Evolutionary conservation across 1,284 basidiomycete species (phyloP), one percentile per base, ranked within the genome.

Genomic region (Malassezia pachydermatis): DNA sequence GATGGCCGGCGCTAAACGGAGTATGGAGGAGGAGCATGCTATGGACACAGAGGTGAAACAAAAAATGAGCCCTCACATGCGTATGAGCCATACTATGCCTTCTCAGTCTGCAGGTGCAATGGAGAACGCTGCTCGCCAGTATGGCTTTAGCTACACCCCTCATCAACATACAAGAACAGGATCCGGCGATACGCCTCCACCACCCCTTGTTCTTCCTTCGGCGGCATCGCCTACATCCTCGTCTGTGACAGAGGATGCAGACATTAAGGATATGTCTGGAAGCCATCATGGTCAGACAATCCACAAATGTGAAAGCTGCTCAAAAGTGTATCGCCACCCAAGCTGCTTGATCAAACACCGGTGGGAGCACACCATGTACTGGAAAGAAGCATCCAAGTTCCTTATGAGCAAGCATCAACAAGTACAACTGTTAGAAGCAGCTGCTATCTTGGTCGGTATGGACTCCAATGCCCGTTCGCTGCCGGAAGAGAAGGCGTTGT

Each of bases 331-430:
- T 73, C 82, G 88, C 40, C 89, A 95, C 70, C 89, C 88, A 3
- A 87, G 84, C 17, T 94, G 89, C 73, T 77, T 95, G 41, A 86
- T 90, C 75, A 95, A 95, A 75, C 89, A 95, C 68, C 84, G 89
- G 30, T 95, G 89, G 89, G 90, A 96, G 72, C 89, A 96, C 67
- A 88, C 85, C 23, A 86, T 87, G 29, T 89, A 95, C 70, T 98
- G 92, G 92, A 85, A 86, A 42, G 88, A 90, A 73, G 87, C 88
- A 0, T 88, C 85, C 61, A 90, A 92, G 73, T 84, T 92, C 65
- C 81, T 90, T 48, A 78, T 95, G 62, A 86, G 83, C 75, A 98
- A 96, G 76, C 92, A 98, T 72, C 90, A 96, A 70, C 92, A 96
- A 67, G 92, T 98, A 1, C 92, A 96, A 70, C 76, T 96, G 48